Percentiles rank a stretch among this genome's conserved stretches.
These are phyloP conservation scores for Arachis stenosperma DNA, from an alignment of 306 rosid genomes.

Conservation along the genomic window DNA sequence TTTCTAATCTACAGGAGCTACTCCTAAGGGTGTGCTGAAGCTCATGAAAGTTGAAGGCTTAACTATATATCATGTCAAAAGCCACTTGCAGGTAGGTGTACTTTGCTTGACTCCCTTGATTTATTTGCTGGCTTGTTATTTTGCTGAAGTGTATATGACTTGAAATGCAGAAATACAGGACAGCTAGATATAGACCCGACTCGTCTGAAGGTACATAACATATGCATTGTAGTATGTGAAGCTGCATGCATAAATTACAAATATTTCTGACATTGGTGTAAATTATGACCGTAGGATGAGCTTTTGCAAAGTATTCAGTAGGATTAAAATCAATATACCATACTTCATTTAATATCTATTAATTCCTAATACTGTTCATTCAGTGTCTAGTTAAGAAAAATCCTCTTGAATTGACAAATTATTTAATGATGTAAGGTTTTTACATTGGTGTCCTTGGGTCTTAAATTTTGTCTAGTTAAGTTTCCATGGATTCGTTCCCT, in stretches of 20 bases:
- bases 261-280: not conserved
- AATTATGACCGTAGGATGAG: conserved; percentile 7
- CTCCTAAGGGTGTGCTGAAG: conserved; percentile 91
- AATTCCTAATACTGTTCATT: conserved; percentile 9
- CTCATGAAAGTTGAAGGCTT: conserved; percentile 85
- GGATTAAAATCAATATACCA: not conserved
- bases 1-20: conserved; percentile 64
- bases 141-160: conserved; percentile 39
- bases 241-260: not conserved
- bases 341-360: conserved; percentile 26
- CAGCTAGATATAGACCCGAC: conserved; percentile 91
- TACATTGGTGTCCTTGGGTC: not conserved
- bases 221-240: conserved; percentile 12
- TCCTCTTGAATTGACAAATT: conserved; percentile 7
- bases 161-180: conserved; percentile 85
- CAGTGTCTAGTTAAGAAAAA: conserved; percentile 11
- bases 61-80: conserved; percentile 94
- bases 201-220: conserved; percentile 72
- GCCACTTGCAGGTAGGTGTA: conserved; percentile 81
- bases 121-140: conserved; percentile 23
- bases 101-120: conserved; percentile 25
- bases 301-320: not conserved
- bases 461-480: not conserved
- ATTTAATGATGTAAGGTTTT: conserved; percentile 6
- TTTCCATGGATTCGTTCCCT: not conserved